A percentile compares a stretch with the other conserved stretches of the same genome.
phyloP scores from a whole-genome alignment of 2,329 filamentous ascomycete genomes.

The Chrysoporthe cubensis region DNA sequence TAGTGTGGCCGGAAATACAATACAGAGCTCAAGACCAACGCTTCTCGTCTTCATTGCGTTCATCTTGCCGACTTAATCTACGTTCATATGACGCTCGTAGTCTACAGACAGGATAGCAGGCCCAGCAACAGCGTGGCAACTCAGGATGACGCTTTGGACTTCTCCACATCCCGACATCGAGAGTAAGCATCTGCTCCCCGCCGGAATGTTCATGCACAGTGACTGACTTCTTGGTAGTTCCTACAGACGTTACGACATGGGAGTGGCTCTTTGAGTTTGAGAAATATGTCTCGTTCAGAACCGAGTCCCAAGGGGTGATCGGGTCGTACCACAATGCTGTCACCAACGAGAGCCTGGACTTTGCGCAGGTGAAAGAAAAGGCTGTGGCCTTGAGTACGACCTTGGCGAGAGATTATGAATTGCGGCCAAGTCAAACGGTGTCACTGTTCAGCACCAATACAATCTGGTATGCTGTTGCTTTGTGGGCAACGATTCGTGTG shows the following conservation, averaged over 20 bases:
- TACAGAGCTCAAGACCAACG: background rate
- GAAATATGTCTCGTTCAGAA: constrained; percentile 1
- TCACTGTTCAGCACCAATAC: constrained; percentile 12
- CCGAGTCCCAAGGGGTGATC: background rate
- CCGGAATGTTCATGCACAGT: background rate
- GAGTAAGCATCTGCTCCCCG: constrained; percentile 10
- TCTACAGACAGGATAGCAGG: background rate
- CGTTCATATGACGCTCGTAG: background rate
- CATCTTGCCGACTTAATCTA: background rate
- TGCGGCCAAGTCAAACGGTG: constrained; percentile 10
- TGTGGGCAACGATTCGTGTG: constrained; percentile 10
- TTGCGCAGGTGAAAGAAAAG: constrained; percentile 12
- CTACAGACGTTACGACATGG: constrained; percentile 20
- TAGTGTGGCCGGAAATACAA: background rate
- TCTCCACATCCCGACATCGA: constrained; percentile 22
- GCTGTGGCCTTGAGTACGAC: constrained; percentile 7
- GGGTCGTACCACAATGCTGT: constrained; percentile 11
- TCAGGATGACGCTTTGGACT: constrained; percentile 23
- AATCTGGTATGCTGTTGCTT: constrained; percentile 15
- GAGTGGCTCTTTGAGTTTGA: constrained; percentile 14
- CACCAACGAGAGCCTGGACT: constrained; percentile 7
- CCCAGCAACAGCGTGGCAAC: background rate
- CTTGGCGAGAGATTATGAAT: constrained; percentile 4
- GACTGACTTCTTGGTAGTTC: constrained; percentile 4
- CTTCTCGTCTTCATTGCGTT: background rate